Base-by-base conservation (phyloP, 2,329 filamentous ascomycete species). In the Phialophora verrucosa region DNA sequence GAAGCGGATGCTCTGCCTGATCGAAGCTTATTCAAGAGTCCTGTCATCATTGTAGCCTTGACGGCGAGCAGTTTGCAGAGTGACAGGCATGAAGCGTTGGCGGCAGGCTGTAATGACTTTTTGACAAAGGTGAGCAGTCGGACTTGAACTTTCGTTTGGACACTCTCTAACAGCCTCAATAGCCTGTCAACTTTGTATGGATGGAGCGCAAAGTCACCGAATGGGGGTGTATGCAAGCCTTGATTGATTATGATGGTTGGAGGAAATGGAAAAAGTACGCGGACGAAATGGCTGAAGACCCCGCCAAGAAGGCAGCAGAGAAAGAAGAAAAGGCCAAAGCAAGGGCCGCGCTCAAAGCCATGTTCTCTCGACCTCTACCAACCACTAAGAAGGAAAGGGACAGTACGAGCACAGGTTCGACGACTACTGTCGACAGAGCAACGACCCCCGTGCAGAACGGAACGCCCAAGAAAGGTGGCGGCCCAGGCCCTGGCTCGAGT, bases 191-290 rank as follows among this genome's bases (percentile, higher is more conserved):
- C 77, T 97, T 97, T 76, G 91, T 96, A 66, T 99, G 94, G 93
- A 87, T 99, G 29, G 92, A 97, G 78, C 88, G 94, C 65, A 99
- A 99, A 78, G 93, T 98, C 73, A 97, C 96, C 81, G 95, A 99
- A 83, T 99, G 95, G 95, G 95, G 95, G 64, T 98, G 95, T 82
- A 99, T 99, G 95, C 95, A 98, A 82, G 95, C 95, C 10, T 85
- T 99, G 27, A 98, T 99, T 75, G 95, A 99, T 81, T 98, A 95
- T 76, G 94, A 98, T 77, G 95, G 95, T 68, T 99, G 95, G 95
- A 88, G 93, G 63, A 92, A 92, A 78, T 99, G 95, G 95, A 97
- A 97, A 78, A 91, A 95, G 74, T 94, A 91, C 75, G 80, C 79
- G 47, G 78, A 78, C 29, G 75, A 75, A 17, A 77, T 76, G 62